phyloP scores from a whole-genome alignment of 306 rosid genomes.

The Purshia tridentata region DNA sequence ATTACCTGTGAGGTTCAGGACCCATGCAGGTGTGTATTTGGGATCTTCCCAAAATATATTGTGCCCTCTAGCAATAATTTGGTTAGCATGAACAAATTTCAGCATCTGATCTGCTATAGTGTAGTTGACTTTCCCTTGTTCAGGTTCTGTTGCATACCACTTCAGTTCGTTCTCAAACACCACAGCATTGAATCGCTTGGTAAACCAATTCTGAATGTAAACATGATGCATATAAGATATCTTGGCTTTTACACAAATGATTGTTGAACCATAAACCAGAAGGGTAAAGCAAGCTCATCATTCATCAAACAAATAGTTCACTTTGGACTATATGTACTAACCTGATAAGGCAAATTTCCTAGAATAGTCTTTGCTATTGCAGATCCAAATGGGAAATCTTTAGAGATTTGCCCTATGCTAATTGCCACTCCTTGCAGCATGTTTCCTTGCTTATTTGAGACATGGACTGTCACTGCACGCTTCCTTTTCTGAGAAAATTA shows the following conservation, averaged over 20 bases:
- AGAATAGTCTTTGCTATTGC: constrained; percentile 79
- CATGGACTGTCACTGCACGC: constrained; percentile 74
- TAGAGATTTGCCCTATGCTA: constrained; percentile 52
- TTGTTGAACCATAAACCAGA: not conserved
- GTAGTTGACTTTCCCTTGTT: constrained; percentile 65
- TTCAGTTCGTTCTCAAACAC: constrained; percentile 94
- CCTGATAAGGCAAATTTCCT: constrained; percentile 83
- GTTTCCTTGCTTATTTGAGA: constrained; percentile 55
- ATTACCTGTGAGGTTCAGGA: constrained; percentile 50
- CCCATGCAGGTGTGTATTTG: constrained; percentile 67
- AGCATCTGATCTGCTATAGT: constrained; percentile 69
- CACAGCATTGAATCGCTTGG: constrained; percentile 72
- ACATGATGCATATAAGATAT: constrained; percentile 3
- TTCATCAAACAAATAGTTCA: not conserved
- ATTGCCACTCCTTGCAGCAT: constrained; percentile 57
- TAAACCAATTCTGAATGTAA: constrained; percentile 67
- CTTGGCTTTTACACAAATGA: not conserved
- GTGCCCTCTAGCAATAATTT: constrained; percentile 77
- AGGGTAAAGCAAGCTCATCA: not conserved
- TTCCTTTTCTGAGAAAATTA: constrained; percentile 54
- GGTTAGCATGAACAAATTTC: constrained; percentile 62
- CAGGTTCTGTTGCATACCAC: constrained; percentile 89
- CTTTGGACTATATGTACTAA: constrained; percentile 4
- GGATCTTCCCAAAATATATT: constrained; percentile 98
- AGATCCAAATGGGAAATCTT: constrained; percentile 88